Evolutionary conservation across 2,329 filamentous ascomycete species (phyloP), one percentile per base, ranked within the genome.

Genomic region (Fusarium oxysporum): DNA sequence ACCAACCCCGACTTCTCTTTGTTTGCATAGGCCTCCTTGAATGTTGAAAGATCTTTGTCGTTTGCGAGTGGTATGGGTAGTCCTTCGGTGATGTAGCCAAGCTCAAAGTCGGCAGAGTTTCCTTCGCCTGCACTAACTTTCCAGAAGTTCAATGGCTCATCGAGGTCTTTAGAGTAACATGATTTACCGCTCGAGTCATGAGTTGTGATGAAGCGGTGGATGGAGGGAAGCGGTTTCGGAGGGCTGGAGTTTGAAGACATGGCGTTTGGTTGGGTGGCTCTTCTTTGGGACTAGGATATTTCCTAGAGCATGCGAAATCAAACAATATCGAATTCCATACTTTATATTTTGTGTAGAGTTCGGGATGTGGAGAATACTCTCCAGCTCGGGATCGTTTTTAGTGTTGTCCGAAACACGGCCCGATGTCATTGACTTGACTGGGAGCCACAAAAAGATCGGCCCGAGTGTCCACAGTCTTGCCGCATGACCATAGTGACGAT

Each of bases 281-380:
- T 37, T 21, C 11, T 21, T 37, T 25, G 17, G 2, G 1, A 8
- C 17, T 19, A 2, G n/a, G 5, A 33, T 50, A 17, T 1, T 51
- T 23, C 13, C 3, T 0, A 6, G 13, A 16, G 32, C 32, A 16
- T 21, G 1, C 3, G 5, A 6, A 4, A 21, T 21, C 8, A 11
- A 53, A 7, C 3, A 16, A 8, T 8, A 38, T 53, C 14, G 6
- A 12, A 5, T 38, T 12, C 23, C 10, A 5, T 5, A 11, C 19
- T n/a, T 53, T 38, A 53, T 53, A n/a, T 12, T 13, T 12, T 1
- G 33, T 21, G 6, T 3, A 16, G 23, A 19, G 10, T 12, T 28
- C 50, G 50, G 50, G 19, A 28, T 38, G 50, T 38, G 50, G 50
- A 53, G 33, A n/a, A 4, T 2, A 53, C 23, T 21, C 2, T 21